These are phyloP conservation scores for Globisporangium splendens DNA, from an alignment of 352 stramenopile genomes.

Conservation along the genomic window DNA sequence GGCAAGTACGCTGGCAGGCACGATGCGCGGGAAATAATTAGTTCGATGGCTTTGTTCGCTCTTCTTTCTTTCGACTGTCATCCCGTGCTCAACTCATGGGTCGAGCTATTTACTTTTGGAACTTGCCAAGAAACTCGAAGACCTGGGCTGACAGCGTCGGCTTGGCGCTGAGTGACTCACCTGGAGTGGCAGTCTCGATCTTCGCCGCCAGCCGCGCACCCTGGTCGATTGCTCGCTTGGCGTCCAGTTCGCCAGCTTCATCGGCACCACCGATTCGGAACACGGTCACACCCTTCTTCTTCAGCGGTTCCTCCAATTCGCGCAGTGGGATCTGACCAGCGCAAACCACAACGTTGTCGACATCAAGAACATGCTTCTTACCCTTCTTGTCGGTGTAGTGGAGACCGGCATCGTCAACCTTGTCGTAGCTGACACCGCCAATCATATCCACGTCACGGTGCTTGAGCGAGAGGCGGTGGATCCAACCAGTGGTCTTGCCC, in stretches of 20 bases:
- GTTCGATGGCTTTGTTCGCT: background rate
- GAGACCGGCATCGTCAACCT: constrained; percentile 93
- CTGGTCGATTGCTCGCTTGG: constrained; percentile 97
- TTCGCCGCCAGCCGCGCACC: constrained; percentile 83
- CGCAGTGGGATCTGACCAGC: constrained; percentile 92
- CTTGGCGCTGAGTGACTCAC: constrained; percentile 45
- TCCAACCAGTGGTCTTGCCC: constrained; percentile 97
- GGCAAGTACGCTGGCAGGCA: background rate
- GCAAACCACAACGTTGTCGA: constrained; percentile 96
- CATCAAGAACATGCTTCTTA: constrained; percentile 82
- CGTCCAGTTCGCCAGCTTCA: constrained; percentile 94
- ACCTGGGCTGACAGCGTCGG: constrained; percentile 40
- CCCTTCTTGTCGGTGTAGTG: constrained; percentile 91
- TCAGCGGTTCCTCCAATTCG: constrained; percentile 83
- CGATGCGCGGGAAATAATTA: background rate
- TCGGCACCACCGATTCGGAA: constrained; percentile 96
- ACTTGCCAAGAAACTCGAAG: constrained; percentile 50
- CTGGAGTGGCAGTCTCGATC: constrained; percentile 79
- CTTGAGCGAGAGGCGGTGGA: constrained; percentile 92
- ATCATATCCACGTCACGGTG: constrained; percentile 93
- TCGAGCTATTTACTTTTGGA: constrained; percentile 31
- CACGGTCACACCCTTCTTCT: constrained; percentile 70
- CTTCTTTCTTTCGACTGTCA: background rate
- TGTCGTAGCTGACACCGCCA: constrained; percentile 91
- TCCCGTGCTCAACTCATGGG: background rate